Conservation (phyloP, 805 yeast species). For the Ogataea ramenticola region DNA sequence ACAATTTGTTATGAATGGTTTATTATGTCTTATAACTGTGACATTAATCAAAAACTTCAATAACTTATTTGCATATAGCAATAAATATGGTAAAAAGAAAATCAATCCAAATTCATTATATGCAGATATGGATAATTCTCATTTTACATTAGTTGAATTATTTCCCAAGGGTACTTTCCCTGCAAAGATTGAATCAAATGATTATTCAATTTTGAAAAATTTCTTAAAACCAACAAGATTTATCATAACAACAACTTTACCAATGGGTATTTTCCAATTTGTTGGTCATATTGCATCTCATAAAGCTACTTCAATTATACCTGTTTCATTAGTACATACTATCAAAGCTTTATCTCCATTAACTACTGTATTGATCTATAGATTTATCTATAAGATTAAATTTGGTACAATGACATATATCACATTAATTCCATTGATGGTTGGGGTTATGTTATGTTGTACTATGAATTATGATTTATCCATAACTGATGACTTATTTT, state of each 20-base stretch:
- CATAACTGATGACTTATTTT: conserved; percentile 19
- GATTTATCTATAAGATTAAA: conserved; percentile 46
- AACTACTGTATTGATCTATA: conserved; percentile 76
- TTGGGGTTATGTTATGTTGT: conserved; percentile 82
- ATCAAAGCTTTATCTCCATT: conserved; percentile 89
- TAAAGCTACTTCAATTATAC: conserved; percentile 85
- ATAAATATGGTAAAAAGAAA: conserved; percentile 23
- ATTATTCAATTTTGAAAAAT: conserved; percentile 21
- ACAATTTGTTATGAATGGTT: conserved; percentile 71
- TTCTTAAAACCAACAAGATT: conserved; percentile 49
- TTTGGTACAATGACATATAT: conserved; percentile 65
- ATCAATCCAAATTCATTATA: conserved; percentile 27
- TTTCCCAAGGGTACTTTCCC: conserved; percentile 50
- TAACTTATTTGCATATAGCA: conserved; percentile 27
- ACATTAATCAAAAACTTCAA: conserved; percentile 17
- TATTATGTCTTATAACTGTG: conserved; percentile 40
- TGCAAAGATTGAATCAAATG: conserved; percentile 19
- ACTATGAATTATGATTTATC: conserved; percentile 30
- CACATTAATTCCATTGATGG: conserved; percentile 69
- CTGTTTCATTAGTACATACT: conserved; percentile 93
- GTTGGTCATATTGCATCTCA: conserved; percentile 88
- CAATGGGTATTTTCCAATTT: conserved; percentile 93
- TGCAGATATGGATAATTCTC: conserved; percentile 12
- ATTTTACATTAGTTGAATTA: conserved; percentile 13
- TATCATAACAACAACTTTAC: conserved; percentile 63